Evolutionary conservation across 1,284 basidiomycete species (phyloP).

Genomic region (Rhodotorula sp.): DNA sequence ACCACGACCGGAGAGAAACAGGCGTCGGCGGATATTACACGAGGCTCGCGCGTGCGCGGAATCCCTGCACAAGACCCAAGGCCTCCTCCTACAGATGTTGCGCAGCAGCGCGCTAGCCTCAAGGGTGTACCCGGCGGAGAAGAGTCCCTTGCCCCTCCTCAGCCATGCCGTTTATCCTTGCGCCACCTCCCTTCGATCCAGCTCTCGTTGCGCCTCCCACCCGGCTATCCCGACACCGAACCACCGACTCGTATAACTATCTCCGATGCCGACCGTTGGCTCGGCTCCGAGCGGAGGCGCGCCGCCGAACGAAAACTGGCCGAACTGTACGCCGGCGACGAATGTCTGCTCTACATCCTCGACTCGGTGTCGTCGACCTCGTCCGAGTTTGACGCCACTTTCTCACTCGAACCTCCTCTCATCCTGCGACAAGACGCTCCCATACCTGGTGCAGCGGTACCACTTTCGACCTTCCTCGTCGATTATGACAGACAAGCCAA

Average conservation of each 20-base stretch:
- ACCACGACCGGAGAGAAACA: background rate
- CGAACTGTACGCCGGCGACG: conserved; percentile 19
- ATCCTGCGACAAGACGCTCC: background rate
- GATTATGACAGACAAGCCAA: background rate
- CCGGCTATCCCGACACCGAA: conserved; percentile 29
- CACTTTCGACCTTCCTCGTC: background rate
- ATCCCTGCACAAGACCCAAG: background rate
- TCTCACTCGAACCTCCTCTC: conserved; percentile 17
- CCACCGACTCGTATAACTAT: conserved; percentile 18
- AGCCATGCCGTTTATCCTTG: conserved; percentile 7
- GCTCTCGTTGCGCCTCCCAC: conserved; percentile 11
- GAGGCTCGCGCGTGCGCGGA: conserved; percentile 9
- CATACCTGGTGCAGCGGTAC: background rate
- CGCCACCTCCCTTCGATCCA: conserved; percentile 34
- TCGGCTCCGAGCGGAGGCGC: background rate
- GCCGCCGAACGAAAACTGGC: background rate
- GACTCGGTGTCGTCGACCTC: conserved; percentile 27
- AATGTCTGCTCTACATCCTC: conserved; percentile 30
- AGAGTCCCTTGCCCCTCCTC: too few species aligned
- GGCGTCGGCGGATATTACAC: background rate
- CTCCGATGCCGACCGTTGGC: conserved; percentile 18
- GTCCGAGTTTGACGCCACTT: conserved; percentile 22
- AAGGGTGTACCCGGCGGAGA: background rate
- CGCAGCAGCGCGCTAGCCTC: background rate
- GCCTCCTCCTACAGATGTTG: background rate